Evolutionary conservation across 345 rosid genomes (phyloP).

Genomic region (Luvunga scandens): DNA sequence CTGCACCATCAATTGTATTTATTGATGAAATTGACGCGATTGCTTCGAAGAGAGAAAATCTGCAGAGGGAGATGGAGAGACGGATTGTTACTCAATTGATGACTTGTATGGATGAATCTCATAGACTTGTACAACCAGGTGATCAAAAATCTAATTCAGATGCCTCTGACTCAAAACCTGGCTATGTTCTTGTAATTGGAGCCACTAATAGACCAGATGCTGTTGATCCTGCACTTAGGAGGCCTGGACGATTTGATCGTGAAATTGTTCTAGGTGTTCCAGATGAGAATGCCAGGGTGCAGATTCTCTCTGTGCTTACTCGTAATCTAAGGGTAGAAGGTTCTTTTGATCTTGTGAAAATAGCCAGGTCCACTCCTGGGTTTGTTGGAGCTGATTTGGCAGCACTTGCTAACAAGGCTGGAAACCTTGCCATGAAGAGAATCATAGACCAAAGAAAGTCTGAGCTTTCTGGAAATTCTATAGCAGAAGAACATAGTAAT

Average conservation of each 20-base stretch:
- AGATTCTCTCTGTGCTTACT: slow-evolving; percentile 72
- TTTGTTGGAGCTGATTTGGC: slow-evolving; percentile 95
- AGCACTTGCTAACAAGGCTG: slow-evolving; percentile 78
- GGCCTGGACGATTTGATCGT: slow-evolving; percentile 91
- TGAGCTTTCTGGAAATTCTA: slow-evolving; percentile 33
- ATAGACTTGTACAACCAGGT: slow-evolving; percentile 32
- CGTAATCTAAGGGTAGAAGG: slow-evolving; percentile 67
- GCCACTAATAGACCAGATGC: slow-evolving; percentile 96
- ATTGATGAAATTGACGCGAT: slow-evolving; percentile 96
- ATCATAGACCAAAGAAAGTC: slow-evolving; percentile 51
- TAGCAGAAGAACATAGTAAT: slow-evolving; percentile 33
- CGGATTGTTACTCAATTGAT: slow-evolving; percentile 87
- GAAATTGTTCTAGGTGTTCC: slow-evolving; percentile 85
- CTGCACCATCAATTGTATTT: slow-evolving; percentile 85
- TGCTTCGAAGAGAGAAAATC: slow-evolving; percentile 85
- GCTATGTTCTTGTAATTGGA: slow-evolving; percentile 84
- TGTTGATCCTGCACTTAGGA: slow-evolving; percentile 84
- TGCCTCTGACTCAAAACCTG: slow-evolving; percentile 32
- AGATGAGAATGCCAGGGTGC: slow-evolving; percentile 72
- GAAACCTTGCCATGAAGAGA: slow-evolving; percentile 72
- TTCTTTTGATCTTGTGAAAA: slow-evolving; percentile 63
- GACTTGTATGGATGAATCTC: slow-evolving; percentile 91
- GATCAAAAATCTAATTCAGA: slow-evolving; percentile 30
- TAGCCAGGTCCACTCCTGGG: slow-evolving; percentile 91
- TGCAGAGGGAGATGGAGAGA: slow-evolving; percentile 88